Evolutionary conservation across 1,139 yeast species (phyloP), one percentile per base, ranked within the genome.

Genomic region (Geotrichum cucujoidarum): DNA sequence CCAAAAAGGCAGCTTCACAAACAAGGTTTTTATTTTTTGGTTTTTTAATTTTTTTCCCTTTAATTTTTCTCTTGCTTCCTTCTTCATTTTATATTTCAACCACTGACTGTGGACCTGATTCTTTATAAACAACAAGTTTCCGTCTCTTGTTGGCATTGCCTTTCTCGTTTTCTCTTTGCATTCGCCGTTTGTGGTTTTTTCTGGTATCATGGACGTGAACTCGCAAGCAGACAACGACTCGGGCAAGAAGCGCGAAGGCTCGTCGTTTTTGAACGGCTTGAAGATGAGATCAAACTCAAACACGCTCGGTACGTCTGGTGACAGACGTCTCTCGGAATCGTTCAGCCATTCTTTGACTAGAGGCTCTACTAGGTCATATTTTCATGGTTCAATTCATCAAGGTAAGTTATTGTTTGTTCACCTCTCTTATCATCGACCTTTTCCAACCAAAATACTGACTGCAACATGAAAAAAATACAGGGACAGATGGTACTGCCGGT

Each of bases 261-360:
- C 40, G 5, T 40, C 49, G 17, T 41, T 45, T 13, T 45, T 34
- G 27, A 10, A 6, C 13, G 4, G 14, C 24, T 46, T 46, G n/a
- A 34, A 16, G 16, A 27, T 2, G 4, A 22, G 21, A 30, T 31
- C 48, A 4, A 24, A 18, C 14, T 38, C 40, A 33, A 40, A 40
- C 32, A 17, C 30, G 17, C 24, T 27, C 16, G 31, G 40, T 2
- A 18, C 32, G 2, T 39, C 42, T 16, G 18, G 14, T 13, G 34
- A 32, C 20, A 22, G 46, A 31, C 33, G 50, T 13, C 29, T 47
- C 16, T 47, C 50, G 6, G 50, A 47, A 17, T 42, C 46, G 10
- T 40, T 42, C 21, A 32, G 49, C 20, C 45, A 41, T 31, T 27
- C 41, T 7, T 40, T 30, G 20, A 43, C 46, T 13, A 33, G 50